A percentile compares a stretch with the other conserved stretches of the same genome.
Conservation (phyloP, 2,329 filamentous ascomycete genomes). For the Diplocarpon rosae region DNA sequence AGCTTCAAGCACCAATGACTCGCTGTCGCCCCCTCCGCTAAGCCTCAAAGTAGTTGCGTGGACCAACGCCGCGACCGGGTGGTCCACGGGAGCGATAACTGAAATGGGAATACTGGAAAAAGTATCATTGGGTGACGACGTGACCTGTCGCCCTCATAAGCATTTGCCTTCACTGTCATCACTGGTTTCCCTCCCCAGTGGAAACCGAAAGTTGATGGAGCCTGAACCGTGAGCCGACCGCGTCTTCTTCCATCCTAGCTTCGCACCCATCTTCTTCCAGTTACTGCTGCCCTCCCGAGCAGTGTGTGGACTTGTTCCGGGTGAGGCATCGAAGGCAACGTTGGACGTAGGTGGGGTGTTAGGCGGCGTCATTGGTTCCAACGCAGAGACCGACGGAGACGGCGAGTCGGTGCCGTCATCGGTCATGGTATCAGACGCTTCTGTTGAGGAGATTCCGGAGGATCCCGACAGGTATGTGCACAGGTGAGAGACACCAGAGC, state of each 20-base stretch:
- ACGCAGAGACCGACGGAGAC: slow-evolving; percentile 36
- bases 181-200: slow-evolving; percentile 27
- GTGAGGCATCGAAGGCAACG: slow-evolving; percentile 20
- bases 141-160: slow-evolving; percentile 50
- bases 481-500: slow-evolving; percentile 14
- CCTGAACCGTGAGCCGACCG: slow-evolving; percentile 36
- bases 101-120: slow-evolving; percentile 24
- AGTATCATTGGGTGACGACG: slow-evolving; percentile 34
- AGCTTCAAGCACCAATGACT: slow-evolving; percentile 24
- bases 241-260: slow-evolving; percentile 46
- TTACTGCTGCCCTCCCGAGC: slow-evolving; percentile 32
- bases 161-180: slow-evolving; percentile 29
- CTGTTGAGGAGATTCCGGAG: slow-evolving; percentile 35
- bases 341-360: slow-evolving; percentile 58
- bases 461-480: slow-evolving; percentile 21
- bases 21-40: slow-evolving; percentile 20
- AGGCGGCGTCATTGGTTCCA: slow-evolving; percentile 63
- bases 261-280: slow-evolving; percentile 55
- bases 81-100: slow-evolving; percentile 21
- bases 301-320: slow-evolving; percentile 18
- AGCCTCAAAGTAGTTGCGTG: slow-evolving; percentile 23
- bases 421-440: slow-evolving; percentile 41
- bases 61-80: slow-evolving; percentile 18
- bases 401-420: slow-evolving; percentile 56
- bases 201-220: slow-evolving; percentile 30